Base-by-base conservation (phyloP, 2,329 filamentous ascomycete genomes). In the Penicillium sp. region DNA sequence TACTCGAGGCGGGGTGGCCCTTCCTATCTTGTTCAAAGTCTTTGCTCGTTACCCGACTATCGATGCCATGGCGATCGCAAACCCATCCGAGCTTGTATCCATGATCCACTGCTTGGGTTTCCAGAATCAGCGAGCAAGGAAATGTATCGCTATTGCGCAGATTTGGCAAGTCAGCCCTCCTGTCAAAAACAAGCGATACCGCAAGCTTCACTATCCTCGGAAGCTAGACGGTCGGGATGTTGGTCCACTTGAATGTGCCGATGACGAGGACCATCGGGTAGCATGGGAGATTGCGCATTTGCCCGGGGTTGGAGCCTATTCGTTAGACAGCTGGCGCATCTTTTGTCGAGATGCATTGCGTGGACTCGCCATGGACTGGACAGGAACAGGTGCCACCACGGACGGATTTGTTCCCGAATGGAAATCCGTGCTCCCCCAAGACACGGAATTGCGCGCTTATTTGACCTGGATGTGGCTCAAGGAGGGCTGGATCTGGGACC, bases 381-480 rank as follows among this genome's bases (percentile, higher is more conserved):
- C 84, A 63, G 88, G 87, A 1, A 76, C 63, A 67, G 81, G 60
- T 58, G 74, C 65, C 54, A 71, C 47, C 13, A 65, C 67, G 28
- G 43, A 63, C 9, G 76, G 77, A 13, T 90, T 92, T 66, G 85
- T 90, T 62, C 89, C 90, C 0, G 92, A 96, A 71, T 96, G 92
- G 92, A 94, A 91, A 81, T 82, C 89, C 3, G 90, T 96, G 1
- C 68, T 88, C 45, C 90, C 92, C 0, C 75, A 79, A 41, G 92
- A 96, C 70, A 96, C 96, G 73, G 92, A 96, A 70, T 75, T 96
- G n/a, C 81, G 89, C 41, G 90, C 90, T 0, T 96, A 85, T 73
- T 72, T 96, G 65, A 81, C 87, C 36, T 96, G 92, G 91, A 89
- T 91, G 84, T 96, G 92, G 91, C 82, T 94, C 74, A 84, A 86